Evolutionary conservation across 345 rosid genomes (phyloP), one percentile per base, ranked within the genome.

Genomic region (Arabidopsis thaliana): DNA sequence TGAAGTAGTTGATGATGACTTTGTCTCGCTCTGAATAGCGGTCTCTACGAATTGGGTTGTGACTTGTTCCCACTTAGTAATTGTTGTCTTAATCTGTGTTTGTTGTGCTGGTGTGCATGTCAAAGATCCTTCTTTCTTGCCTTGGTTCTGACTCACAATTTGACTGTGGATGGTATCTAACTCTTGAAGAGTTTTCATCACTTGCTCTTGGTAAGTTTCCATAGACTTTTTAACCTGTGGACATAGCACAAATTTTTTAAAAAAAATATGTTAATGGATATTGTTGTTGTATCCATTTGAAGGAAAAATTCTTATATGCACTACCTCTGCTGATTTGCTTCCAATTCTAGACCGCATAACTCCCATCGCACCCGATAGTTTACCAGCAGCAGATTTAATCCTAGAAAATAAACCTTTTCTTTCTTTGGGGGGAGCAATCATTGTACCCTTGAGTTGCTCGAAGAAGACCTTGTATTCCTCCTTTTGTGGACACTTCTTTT

Each of bases 11-110:
- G 71, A 55, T 0, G 73, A 28, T 0, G 75, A 46, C 7, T 50
- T n/a, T 25, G 67, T 6, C 45, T 77, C 67, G 5, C n/a, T 63
- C 40, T 71, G 22, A n/a, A 49, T 36, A 48, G 72, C 32, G 46
- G 62, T 65, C 55, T 77, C 72, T 0, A 77, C 80, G 38, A 77
- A 77, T n/a, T 77, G 76, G 20, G 76, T 71, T 6, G 80, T 77
- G 20, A 71, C 76, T 64, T 58, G 59, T 58, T 77, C 80, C 80
- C 80, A 77, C 32, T 28, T 71, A 20, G 76, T 77, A 22, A 77
- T 64, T 23, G 72, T 77, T 7, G 9, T 36, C 58, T 77, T 36
- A 38, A 77, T 71, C 76, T 63, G 55, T 23, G 11, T 40, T n/a
- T 34, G 65, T 38, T 77, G 80, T 36, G 38, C 40, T 0, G 59